Evolutionary conservation across 768 basidiomycete genomes (phyloP), one percentile per base, ranked within the genome.

Genomic region (Naganishia vishniacii): DNA sequence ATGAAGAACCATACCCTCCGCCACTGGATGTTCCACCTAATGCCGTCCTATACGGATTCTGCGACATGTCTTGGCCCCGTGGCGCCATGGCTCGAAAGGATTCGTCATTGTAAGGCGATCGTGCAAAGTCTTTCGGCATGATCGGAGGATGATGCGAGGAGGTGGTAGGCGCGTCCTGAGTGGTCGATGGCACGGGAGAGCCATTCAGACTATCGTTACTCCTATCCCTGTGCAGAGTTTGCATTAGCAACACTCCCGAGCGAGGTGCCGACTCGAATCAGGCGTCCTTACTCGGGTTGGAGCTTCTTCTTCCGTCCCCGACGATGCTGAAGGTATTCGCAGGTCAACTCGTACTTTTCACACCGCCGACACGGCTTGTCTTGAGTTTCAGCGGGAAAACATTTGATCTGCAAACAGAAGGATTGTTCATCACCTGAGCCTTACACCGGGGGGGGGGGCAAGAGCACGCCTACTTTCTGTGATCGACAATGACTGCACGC

Each of bases 401-500:
- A 59, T 68, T 66, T 48, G 47, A 64, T 65, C 66, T 65, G 26
- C 58, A 62, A 62, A 59, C n/a, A 64, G 64, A 63, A 61, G 62
- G 15, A 66, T 61, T 61, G 28, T 7, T 12, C 13, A 18, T 31
- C 0, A 59, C 9, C 20, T 37, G 26, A 37, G n/a, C 7, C 3
- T n/a, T 23, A 29, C 31, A 16, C 34, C 18, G 25, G 28, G 9
- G 29, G 44, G 7, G 23, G 13, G 26, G 16, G 23, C 12, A 32
- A 32, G 20, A 6, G 5, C 6, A 1, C 12, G 62, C 56, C 42
- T 41, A 70, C 69, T 49, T 70, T 70, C 49, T 70, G 69, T 32
- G 67, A 62, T 32, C 69, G 64, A 49, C 69, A 70, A 15, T 70
- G 62, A 18, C 63, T 66, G 45, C 69, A 70, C 18, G 69, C 69